These are phyloP conservation scores for Colletotrichum australisinense DNA, from an alignment of 2,329 filamentous ascomycete species.

Conservation along the genomic window DNA sequence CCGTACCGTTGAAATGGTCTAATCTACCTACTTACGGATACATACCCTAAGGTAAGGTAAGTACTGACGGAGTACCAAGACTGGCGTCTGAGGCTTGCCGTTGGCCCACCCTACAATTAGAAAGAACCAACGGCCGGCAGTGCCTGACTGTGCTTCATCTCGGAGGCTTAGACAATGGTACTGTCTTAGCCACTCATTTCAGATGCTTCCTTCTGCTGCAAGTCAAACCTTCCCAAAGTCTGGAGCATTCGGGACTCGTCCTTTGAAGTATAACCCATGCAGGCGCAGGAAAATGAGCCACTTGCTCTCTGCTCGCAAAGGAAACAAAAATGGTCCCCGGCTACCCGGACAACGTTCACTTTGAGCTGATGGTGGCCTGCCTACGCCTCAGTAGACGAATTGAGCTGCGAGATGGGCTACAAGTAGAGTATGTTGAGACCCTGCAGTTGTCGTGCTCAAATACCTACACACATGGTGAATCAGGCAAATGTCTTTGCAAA, in stretches of 20 bases:
- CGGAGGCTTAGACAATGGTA: background rate
- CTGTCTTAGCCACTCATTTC: background rate
- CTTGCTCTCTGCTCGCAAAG: background rate
- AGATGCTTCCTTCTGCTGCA: background rate
- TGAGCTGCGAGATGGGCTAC: background rate
- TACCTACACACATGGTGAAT: background rate
- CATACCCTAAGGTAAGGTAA: too few relatives aligned
- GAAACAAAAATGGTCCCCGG: background rate
- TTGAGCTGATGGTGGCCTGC: background rate
- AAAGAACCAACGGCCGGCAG: background rate
- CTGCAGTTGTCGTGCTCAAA: background rate
- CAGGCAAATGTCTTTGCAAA: background rate
- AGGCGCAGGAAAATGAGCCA: background rate
- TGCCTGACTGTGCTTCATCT: background rate
- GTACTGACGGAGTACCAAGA: background rate
- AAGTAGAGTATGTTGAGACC: background rate
- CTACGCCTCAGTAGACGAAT: background rate
- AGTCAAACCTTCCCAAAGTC: background rate
- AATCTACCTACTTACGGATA: background rate
- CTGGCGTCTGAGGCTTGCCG: conserved; percentile 7
- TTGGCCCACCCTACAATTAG: conserved; percentile 15
- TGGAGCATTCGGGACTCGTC: background rate
- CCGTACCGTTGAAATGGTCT: conserved; percentile 3
- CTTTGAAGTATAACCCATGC: background rate
- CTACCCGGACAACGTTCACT: background rate